These are phyloP conservation scores for Rhododendron molle DNA, from an alignment of 148 eudicot species.

Conservation along the genomic window DNA sequence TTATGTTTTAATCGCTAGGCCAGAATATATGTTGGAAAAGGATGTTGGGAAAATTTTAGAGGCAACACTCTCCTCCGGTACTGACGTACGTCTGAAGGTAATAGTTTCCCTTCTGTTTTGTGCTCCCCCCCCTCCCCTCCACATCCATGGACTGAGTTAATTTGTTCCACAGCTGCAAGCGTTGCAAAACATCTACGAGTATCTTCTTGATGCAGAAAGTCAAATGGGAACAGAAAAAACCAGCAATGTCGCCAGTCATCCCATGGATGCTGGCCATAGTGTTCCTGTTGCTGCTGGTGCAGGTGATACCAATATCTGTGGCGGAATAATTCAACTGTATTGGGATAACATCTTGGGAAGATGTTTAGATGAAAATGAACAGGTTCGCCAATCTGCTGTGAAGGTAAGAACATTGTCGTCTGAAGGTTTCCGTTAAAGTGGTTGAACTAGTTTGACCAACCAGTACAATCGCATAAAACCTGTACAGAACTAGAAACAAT, in stretches of 20 bases:
- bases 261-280: conserved; percentile 45
- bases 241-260: conserved; percentile 28
- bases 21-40: conserved; percentile 88
- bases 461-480: background rate
- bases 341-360: conserved; percentile 82
- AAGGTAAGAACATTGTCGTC: conserved; percentile 41
- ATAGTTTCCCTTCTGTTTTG: conserved; percentile 16
- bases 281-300: conserved; percentile 99
- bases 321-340: conserved; percentile 85
- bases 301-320: conserved; percentile 95
- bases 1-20: conserved; percentile 81
- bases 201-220: conserved; percentile 90
- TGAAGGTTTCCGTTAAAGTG: background rate
- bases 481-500: background rate
- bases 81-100: conserved; percentile 87
- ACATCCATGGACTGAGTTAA: conserved; percentile 15
- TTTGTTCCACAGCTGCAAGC: conserved; percentile 68
- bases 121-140: background rate
- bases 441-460: background rate
- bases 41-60: conserved; percentile 64
- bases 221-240: conserved; percentile 59
- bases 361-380: conserved; percentile 78
- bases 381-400: conserved; percentile 75
- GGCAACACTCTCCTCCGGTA: conserved; percentile 66
- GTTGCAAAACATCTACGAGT: conserved; percentile 83